Conservation (phyloP, 768 basidiomycete genomes). For the Podaxis pistillaris region DNA sequence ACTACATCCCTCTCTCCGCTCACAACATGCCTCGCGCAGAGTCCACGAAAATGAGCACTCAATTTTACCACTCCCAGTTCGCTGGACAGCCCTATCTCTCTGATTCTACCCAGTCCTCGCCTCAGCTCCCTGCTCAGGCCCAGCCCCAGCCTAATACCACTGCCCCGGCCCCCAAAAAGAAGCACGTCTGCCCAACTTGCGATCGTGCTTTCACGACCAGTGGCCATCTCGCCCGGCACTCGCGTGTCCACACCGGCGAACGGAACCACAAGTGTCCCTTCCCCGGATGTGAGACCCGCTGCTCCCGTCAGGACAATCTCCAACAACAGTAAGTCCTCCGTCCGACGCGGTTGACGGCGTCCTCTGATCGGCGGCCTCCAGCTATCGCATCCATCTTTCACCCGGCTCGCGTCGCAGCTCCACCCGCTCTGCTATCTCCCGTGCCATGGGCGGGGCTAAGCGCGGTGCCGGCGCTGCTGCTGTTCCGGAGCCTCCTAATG, state of each 20-base stretch:
- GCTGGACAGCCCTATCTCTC: conserved; percentile 26
- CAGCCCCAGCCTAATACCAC: conserved; percentile 18
- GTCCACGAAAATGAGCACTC: conserved; percentile 24
- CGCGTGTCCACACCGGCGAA: conserved; percentile 90
- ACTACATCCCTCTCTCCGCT: conserved; percentile 11
- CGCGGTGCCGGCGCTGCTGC: conserved; percentile 15
- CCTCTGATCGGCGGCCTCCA: conserved; percentile 24
- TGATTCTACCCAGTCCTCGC: conserved; percentile 25
- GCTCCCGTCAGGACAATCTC: conserved; percentile 88
- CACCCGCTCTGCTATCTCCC: conserved; percentile 56
- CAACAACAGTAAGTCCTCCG: conserved; percentile 51
- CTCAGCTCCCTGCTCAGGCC: conserved; percentile 27
- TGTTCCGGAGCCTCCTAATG: conserved; percentile 4
- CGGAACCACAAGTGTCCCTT: conserved; percentile 92
- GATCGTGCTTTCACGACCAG: conserved; percentile 82
- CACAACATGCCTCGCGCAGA: conserved; percentile 37
- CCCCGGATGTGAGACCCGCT: conserved; percentile 91
- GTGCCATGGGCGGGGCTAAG: conserved; percentile 32
- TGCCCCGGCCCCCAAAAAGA: conserved; percentile 34
- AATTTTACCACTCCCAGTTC: conserved; percentile 34
- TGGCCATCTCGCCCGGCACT: conserved; percentile 85
- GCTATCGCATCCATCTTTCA: conserved; percentile 80
- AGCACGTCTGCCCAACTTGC: conserved; percentile 71
- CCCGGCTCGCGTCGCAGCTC: conserved; percentile 74
- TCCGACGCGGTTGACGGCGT: background rate